Percentiles rank a stretch among this genome's conserved stretches.
Conservation (phyloP, 1,139 yeast genomes). For the Geotrichum fermentans region DNA sequence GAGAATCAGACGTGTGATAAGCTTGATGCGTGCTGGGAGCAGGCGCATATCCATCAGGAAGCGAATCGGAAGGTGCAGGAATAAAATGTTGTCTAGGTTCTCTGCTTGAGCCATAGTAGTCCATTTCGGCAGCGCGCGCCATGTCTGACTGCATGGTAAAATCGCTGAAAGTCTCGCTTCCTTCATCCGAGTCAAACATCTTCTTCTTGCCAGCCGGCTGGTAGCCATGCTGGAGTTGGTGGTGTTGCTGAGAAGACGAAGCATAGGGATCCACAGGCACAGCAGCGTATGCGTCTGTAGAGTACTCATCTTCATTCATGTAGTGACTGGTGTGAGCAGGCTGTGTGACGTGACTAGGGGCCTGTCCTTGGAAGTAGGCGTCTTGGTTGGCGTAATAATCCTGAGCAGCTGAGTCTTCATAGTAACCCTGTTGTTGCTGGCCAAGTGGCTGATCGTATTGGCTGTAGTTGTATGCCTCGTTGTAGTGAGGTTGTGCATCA, state of each 20-base stretch:
- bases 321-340: constrained; percentile 35
- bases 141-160: constrained; percentile 44
- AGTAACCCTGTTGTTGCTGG: constrained; percentile 32
- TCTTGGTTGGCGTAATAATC: constrained; percentile 28
- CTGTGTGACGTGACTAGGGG: constrained; percentile 27
- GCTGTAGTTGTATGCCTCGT: constrained; percentile 28
- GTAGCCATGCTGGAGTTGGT: constrained; percentile 15
- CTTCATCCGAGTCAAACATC: constrained; percentile 38
- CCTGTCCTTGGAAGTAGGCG: constrained; percentile 32
- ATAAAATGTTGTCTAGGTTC: constrained; percentile 26
- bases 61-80: constrained; percentile 31
- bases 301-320: constrained; percentile 35
- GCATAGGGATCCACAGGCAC: constrained; percentile 36
- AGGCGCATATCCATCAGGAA: constrained; percentile 28
- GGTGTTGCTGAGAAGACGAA: constrained; percentile 20
- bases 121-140: constrained; percentile 39
- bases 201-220: constrained; percentile 23
- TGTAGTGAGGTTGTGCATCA: constrained; percentile 37
- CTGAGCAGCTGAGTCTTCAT: constrained; percentile 28
- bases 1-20: constrained; percentile 32
- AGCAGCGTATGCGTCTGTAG: constrained; percentile 35
- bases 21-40: constrained; percentile 21
- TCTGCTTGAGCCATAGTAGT: constrained; percentile 40
- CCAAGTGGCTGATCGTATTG: too few relatives aligned
- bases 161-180: constrained; percentile 42